These are phyloP conservation scores for Diospyros kaki DNA, from an alignment of 148 eudicot species.

Conservation along the genomic window DNA sequence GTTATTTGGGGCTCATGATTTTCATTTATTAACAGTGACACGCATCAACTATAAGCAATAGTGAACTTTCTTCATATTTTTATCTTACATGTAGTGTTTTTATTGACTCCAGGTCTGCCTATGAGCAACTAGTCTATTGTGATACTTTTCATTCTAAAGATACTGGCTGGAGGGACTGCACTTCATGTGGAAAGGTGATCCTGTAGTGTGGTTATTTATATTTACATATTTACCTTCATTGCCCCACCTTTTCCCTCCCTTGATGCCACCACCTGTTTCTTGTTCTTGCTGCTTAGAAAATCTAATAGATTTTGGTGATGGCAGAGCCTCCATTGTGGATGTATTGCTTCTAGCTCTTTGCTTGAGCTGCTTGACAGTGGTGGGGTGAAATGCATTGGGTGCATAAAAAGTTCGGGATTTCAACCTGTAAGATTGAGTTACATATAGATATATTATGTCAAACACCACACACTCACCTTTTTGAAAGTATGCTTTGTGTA, in stretches of 20 bases:
- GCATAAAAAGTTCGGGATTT: constrained; percentile 38
- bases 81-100: constrained; percentile 8
- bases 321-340: constrained; percentile 97
- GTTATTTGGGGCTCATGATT: background rate
- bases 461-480: background rate
- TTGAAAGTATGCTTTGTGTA: background rate
- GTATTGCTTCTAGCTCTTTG: constrained; percentile 79
- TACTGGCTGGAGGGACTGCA: constrained; percentile 95
- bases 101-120: constrained; percentile 60
- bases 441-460: background rate
- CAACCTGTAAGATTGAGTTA: constrained; percentile 50
- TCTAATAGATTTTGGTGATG: constrained; percentile 20
- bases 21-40: background rate
- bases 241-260: background rate
- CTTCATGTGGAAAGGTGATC: constrained; percentile 75
- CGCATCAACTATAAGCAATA: background rate
- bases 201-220: background rate
- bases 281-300: constrained; percentile 12
- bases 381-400: constrained; percentile 73
- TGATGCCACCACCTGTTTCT: background rate
- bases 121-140: constrained; percentile 61
- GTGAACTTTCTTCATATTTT: background rate
- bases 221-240: constrained; percentile 1
- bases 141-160: constrained; percentile 73
- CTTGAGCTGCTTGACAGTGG: constrained; percentile 80